A percentile compares a stretch with the other conserved stretches of the same genome.
Conservation (phyloP, 495 filamentous ascomycete genomes). For the Haplographium delicatum region DNA sequence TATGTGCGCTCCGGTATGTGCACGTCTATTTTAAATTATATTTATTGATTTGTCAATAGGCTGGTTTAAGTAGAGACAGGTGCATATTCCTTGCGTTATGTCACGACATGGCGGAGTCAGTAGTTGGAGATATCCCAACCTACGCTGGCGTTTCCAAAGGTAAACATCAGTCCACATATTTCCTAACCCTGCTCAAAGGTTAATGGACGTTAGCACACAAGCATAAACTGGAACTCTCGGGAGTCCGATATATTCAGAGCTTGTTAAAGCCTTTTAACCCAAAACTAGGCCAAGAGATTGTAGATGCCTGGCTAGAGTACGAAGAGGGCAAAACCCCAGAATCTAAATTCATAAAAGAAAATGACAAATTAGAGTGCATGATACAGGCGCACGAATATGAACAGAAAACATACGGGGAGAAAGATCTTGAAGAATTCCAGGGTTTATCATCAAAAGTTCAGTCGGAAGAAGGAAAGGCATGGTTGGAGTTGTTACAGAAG, state of each 20-base stretch:
- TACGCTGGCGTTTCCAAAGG: constrained; percentile 4
- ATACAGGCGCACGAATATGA: constrained; percentile 6
- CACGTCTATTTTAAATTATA: neutral
- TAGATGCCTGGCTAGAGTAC: constrained; percentile 6
- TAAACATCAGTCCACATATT: constrained; percentile 4
- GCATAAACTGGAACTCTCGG: constrained; percentile 10
- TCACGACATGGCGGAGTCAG: constrained; percentile 5
- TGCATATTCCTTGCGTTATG: constrained; percentile 1
- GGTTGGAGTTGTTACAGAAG: constrained; percentile 4
- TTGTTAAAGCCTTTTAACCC: constrained; percentile 9
- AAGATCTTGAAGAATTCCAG: constrained; percentile 4
- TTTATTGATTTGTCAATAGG: constrained; percentile 6
- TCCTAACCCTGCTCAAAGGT: constrained; percentile 2
- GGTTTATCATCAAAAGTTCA: neutral
- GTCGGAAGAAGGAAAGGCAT: constrained; percentile 1
- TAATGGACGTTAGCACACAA: constrained; percentile 5
- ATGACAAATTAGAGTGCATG: constrained; percentile 3
- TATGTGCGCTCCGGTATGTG: constrained; percentile 3
- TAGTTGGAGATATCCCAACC: constrained; percentile 11
- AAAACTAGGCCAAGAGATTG: constrained; percentile 8
- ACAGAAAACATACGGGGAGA: constrained; percentile 1
- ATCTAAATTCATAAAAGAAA: constrained; percentile 6
- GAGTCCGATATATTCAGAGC: constrained; percentile 11
- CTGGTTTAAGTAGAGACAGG: constrained; percentile 3
- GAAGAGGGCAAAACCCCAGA: constrained; percentile 6